phyloP scores from a whole-genome alignment of 176 grass and related monocot genomes.

The Avena insularis region DNA sequence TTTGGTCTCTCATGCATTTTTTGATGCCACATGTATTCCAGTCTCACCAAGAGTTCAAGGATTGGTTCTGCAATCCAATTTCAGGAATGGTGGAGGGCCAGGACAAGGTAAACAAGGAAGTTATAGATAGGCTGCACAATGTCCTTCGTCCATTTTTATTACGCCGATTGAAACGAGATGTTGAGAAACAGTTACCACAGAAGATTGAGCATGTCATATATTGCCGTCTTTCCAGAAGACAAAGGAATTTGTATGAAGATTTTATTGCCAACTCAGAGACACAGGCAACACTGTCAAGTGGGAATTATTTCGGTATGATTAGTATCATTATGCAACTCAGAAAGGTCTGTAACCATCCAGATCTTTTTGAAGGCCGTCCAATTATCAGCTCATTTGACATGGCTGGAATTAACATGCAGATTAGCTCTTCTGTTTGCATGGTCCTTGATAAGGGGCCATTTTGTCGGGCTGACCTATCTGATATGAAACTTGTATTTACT shows the following conservation, averaged over 20 bases:
- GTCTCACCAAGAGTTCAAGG: slow-evolving; percentile 99
- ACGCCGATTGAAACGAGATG: slow-evolving; percentile 92
- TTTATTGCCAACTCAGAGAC: slow-evolving; percentile 96
- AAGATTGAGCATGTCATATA: slow-evolving; percentile 97
- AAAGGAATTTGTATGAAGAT: slow-evolving; percentile 98
- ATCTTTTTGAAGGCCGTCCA: slow-evolving; percentile 98
- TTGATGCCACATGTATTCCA: slow-evolving; percentile 99
- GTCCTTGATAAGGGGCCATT: slow-evolving; percentile 64
- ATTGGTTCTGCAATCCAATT: slow-evolving; percentile 99
- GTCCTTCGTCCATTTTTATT: slow-evolving; percentile 98
- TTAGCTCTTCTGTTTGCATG: slow-evolving; percentile 82
- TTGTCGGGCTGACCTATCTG: slow-evolving; percentile 71
- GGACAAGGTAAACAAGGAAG: slow-evolving; percentile 98
- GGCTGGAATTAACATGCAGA: slow-evolving; percentile 78
- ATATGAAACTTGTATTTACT: slow-evolving; percentile 89
- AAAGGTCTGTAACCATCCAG: slow-evolving; percentile 99
- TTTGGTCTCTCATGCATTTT: slow-evolving; percentile 99
- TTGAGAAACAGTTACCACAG: slow-evolving; percentile 96
- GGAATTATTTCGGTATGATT: slow-evolving; percentile 99
- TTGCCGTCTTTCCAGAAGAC: slow-evolving; percentile 93
- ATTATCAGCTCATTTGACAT: slow-evolving; percentile 99
- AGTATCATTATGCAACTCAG: slow-evolving; percentile 99
- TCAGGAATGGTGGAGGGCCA: slow-evolving; percentile 98
- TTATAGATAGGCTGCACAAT: slow-evolving; percentile 95
- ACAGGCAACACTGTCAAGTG: slow-evolving; percentile 82